These are phyloP conservation scores for Lophium mytilinum DNA, from an alignment of 495 filamentous ascomycete genomes.

Conservation along the genomic window DNA sequence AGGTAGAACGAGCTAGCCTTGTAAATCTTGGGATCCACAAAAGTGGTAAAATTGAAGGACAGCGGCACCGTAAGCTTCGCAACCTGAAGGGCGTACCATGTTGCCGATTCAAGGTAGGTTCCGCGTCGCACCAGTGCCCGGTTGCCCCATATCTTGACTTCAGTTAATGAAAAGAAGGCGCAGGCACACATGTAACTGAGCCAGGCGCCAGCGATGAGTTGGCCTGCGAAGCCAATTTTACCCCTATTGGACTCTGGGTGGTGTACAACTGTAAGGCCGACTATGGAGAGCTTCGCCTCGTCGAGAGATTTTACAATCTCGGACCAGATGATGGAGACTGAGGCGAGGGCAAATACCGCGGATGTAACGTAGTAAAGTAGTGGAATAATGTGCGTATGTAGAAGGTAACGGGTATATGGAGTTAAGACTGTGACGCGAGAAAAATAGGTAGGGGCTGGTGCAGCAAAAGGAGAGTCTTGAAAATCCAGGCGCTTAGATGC, in stretches of 20 bases:
- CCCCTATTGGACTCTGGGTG: conserved; percentile 57
- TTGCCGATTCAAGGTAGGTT: conserved; percentile 83
- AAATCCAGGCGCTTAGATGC: conserved; percentile 75
- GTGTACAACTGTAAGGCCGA: conserved; percentile 78
- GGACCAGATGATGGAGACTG: conserved; percentile 79
- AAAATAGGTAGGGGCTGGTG: conserved; percentile 34
- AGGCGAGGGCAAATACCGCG: conserved; percentile 60
- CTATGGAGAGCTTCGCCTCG: conserved; percentile 67
- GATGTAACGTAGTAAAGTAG: conserved; percentile 53
- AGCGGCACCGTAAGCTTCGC: conserved; percentile 86
- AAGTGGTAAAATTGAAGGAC: conserved; percentile 91
- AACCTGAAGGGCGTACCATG: conserved; percentile 88
- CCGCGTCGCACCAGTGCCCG: conserved; percentile 82
- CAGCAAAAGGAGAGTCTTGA: conserved; percentile 44
- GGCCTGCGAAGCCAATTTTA: conserved; percentile 72
- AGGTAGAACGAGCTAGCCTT: conserved; percentile 69
- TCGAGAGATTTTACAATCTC: conserved; percentile 74
- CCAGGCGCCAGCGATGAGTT: conserved; percentile 78
- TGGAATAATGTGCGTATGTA: conserved; percentile 64
- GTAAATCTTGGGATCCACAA: conserved; percentile 61
- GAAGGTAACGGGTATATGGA: conserved; percentile 73
- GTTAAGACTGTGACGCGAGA: conserved; percentile 58
- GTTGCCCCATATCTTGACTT: conserved; percentile 92
- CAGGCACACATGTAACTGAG: conserved; percentile 87
- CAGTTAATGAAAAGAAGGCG: conserved; percentile 73